These are phyloP conservation scores for Diaporthe sp. DNA, from an alignment of 2,329 filamentous ascomycete genomes.

Conservation along the genomic window DNA sequence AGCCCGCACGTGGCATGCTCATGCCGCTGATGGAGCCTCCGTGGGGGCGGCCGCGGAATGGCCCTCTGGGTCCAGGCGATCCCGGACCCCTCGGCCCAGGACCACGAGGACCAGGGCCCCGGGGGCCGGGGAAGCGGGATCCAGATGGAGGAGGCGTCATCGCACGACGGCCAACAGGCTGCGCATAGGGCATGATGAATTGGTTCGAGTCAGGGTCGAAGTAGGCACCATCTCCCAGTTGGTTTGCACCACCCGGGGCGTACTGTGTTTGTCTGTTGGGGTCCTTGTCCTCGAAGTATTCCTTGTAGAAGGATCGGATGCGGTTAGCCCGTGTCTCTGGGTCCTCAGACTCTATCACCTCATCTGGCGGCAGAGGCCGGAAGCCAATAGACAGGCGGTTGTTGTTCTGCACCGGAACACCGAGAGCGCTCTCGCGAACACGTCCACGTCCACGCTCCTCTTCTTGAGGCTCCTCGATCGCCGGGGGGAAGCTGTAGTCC, in stretches of 20 bases:
- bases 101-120: conserved; percentile 48
- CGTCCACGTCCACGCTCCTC: conserved; percentile 54
- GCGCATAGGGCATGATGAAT: conserved; percentile 86
- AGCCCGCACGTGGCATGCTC: conserved; percentile 67
- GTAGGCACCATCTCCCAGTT: conserved; percentile 76
- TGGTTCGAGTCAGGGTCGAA: conserved; percentile 77
- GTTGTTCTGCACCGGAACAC: conserved; percentile 67
- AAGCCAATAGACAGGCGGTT: conserved; percentile 78
- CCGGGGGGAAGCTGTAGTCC: conserved; percentile 48
- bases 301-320: conserved; percentile 99
- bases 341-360: conserved; percentile 84
- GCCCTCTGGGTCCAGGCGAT: conserved; percentile 41
- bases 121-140: conserved; percentile 58
- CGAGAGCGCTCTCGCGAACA: conserved; percentile 56
- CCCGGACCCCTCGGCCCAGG: conserved; percentile 38
- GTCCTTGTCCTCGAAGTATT: conserved; percentile 93
- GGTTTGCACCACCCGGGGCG: conserved; percentile 61
- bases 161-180: conserved; percentile 88
- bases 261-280: conserved; percentile 42
- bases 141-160: conserved; percentile 91
- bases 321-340: conserved; percentile 95
- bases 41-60: conserved; percentile 51
- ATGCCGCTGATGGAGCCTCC: conserved; percentile 66
- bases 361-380: conserved; percentile 89
- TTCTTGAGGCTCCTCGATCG: conserved; percentile 39